Base-by-base conservation (phyloP, 345 rosid species). In the Gossypium mustelinum region DNA sequence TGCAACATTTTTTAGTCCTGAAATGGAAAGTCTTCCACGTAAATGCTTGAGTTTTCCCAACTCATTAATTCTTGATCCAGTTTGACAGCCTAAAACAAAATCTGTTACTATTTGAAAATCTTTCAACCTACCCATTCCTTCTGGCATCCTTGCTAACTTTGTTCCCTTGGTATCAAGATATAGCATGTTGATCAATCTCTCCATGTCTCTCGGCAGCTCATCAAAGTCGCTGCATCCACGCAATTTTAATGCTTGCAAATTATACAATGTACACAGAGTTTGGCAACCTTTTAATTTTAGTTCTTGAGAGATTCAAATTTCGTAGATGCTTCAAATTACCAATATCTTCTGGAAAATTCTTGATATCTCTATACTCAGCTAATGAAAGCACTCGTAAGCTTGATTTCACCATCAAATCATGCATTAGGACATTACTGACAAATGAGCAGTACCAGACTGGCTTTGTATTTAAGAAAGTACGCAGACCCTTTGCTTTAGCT, bases 21-120 rank as follows among this genome's bases (percentile, higher is more conserved):
- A 79, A 54, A 82, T 84, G 67, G 77, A 24, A 78, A 84, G 85
- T 67, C 72, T 80, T 64, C 82, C 85, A 34, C 68, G 62, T 41
- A 84, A 79, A 34, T 58, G 41, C 39, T 57, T 16, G 22, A 82
- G 73, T 25, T 82, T 80, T 81, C 71, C 79, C 60, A 84, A 75
- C 68, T 84, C 85, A 47, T 34, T 57, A 43, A 82, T 75, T 3
- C 78, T 68, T 10, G 79, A 79, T 7, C 87, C 87, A 51, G 73
- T 66, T 25, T 68, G 51, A 61, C 63, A 54, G 29, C 77, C 76
- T 50, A 81, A 13, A 47, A 75, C 73, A 83, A 85, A 85, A 43
- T 77, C 56, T 44, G 83, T 81, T 65, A 83, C 47, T 51, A 39
- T 79, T 47, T 55, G 82, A 55, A 85, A 74, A 72, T 73, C 52